Percentiles rank a stretch among this genome's conserved stretches.
Conservation (phyloP, 805 yeast species). For the Candida xyloterini region DNA sequence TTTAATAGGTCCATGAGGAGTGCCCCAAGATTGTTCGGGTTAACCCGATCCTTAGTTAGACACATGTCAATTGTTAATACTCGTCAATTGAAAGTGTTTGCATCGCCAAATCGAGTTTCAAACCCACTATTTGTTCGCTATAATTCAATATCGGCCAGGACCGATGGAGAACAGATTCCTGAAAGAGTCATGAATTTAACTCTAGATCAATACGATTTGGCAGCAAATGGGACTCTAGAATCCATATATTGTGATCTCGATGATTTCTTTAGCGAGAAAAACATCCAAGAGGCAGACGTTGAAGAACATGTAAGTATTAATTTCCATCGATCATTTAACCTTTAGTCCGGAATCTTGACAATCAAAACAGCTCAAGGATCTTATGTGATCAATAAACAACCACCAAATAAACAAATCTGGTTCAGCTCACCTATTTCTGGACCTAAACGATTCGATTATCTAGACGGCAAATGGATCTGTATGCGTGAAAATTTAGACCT, state of each 20-base stretch:
- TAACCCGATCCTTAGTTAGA: not conserved
- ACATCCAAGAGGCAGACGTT: constrained; percentile 54
- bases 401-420: constrained; percentile 98
- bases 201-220: constrained; percentile 54
- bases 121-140: constrained; percentile 5
- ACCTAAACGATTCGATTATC: constrained; percentile 79
- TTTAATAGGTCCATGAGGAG: constrained; percentile 4
- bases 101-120: not conserved
- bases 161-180: constrained; percentile 56
- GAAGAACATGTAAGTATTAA: constrained; percentile 53
- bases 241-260: constrained; percentile 65
- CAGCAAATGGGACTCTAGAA: constrained; percentile 71
- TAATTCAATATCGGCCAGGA: constrained; percentile 33
- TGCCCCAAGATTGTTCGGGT: not conserved
- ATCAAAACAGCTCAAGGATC: constrained; percentile 72
- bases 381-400: constrained; percentile 93
- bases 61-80: not conserved
- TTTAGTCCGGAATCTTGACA: constrained; percentile 69
- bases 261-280: constrained; percentile 50
- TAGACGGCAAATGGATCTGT: constrained; percentile 75
- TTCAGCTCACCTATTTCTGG: constrained; percentile 90
- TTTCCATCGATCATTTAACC: constrained; percentile 3
- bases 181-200: constrained; percentile 48
- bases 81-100: not conserved
- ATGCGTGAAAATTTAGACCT: constrained; percentile 58